Base-by-base conservation (phyloP, 2,329 filamentous ascomycete genomes). In the Exophiala bonariae region DNA sequence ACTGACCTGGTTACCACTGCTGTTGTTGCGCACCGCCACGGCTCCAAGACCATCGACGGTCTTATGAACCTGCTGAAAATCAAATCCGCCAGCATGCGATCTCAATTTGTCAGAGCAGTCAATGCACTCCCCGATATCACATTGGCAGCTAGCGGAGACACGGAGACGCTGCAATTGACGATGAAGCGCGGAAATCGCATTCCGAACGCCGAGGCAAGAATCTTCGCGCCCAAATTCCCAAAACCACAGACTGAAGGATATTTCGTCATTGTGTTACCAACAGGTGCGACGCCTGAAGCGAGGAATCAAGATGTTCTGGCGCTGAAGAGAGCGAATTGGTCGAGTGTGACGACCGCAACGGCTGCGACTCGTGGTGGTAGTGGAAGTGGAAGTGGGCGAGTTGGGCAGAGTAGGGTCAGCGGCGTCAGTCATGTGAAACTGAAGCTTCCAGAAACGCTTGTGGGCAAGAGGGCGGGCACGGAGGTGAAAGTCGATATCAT, bases 181-280 rank as follows among this genome's bases (percentile, higher is more conserved):
- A 18, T 58, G 30, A 55, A 48, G 34, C 47, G 57, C 26, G 42
- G 47, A 16, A 59, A 59, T 26, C 39, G 41, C 14, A 23, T 59
- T 3, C 28, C 44, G 2, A 79, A 86, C 62, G 72, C 76, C 7
- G 86, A 90, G 1, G 83, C 81, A 39, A 81, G 86, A 51, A 86
- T 96, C 63, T 96, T 85, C 60, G 89, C 93, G 0, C 92, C 95
- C 2, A 79, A 81, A 17, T 97, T 95, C 70, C 92, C 92, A 1
- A 99, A 99, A 69, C 83, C 90, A 13, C 93, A 99, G 68, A 93
- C 83, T 0, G 93, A 99, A 63, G 91, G 91, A 0, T 97, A 85
- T 80, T 97, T 99, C 66, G 81, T 93, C 11, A 64, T 97, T 17
- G 78, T 95, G 0, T 85, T 83, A 5, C 59, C 57, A 26, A 54